Percentiles rank a stretch among this genome's conserved stretches.
These are phyloP conservation scores for Blastobotrys malaysiensis DNA, from an alignment of 1,139 yeast species.

Conservation along the genomic window DNA sequence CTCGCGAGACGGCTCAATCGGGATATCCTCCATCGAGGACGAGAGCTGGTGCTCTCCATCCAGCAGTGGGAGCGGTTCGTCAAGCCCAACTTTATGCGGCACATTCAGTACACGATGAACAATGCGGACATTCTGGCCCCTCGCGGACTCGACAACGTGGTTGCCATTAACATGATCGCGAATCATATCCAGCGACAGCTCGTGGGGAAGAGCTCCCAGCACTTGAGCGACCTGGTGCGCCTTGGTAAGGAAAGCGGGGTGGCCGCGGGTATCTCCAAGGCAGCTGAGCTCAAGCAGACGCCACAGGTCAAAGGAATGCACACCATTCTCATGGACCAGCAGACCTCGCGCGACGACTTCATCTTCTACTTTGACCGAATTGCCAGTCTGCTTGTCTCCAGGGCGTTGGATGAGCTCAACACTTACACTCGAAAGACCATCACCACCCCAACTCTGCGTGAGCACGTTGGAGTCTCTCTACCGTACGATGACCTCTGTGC, in stretches of 20 bases:
- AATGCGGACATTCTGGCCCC: slow-evolving; percentile 86
- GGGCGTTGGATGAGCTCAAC: slow-evolving; percentile 52
- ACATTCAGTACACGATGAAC: slow-evolving; percentile 71
- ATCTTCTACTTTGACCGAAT: slow-evolving; percentile 81
- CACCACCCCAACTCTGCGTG: slow-evolving; percentile 43
- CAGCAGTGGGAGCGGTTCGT: slow-evolving; percentile 88
- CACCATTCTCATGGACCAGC: slow-evolving; percentile 56
- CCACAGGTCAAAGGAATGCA: slow-evolving; percentile 71
- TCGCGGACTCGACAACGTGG: slow-evolving; percentile 73
- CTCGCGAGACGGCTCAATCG: slow-evolving; percentile 80
- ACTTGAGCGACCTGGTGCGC: slow-evolving; percentile 52
- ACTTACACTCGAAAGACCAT: slow-evolving; percentile 31
- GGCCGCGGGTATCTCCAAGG: background rate
- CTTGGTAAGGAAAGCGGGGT: slow-evolving; percentile 43
- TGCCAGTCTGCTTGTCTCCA: slow-evolving; percentile 61
- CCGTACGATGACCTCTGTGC: slow-evolving; percentile 52
- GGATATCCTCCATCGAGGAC: slow-evolving; percentile 78
- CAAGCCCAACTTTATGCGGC: slow-evolving; percentile 81
- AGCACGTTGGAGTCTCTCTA: slow-evolving; percentile 40
- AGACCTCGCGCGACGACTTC: slow-evolving; percentile 65
- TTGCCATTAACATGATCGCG: slow-evolving; percentile 75
- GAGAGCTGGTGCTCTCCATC: slow-evolving; percentile 76
- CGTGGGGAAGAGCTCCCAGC: slow-evolving; percentile 56
- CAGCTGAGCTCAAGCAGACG: slow-evolving; percentile 44
- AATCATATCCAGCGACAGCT: slow-evolving; percentile 75